Base-by-base conservation (phyloP, 2,329 filamentous ascomycete species). In the Neonectria faginata region DNA sequence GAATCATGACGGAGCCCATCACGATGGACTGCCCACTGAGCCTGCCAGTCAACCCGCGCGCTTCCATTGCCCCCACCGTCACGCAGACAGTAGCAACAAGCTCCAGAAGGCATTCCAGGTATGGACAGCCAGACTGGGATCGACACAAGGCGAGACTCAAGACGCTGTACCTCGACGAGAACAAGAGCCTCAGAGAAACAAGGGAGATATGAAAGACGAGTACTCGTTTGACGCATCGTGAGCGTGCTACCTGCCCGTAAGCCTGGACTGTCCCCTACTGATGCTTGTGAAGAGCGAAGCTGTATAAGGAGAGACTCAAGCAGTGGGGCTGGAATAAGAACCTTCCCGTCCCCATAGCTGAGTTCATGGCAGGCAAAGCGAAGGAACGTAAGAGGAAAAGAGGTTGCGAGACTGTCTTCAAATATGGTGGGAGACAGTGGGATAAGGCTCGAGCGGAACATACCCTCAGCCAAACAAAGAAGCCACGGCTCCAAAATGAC, bases 261-360 rank as follows among this genome's bases (percentile, higher is more conserved):
- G 11, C 18, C 5, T 10, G 5, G 18, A 11, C 20, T 11, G 12
- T n/a, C 29, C 16, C 33, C 6, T n/a, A 1, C 36, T 25, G 9
- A 54, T 25, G n/a, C 14, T 27, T n/a, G 5, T 20, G 4, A 20
- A 54, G 52, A 33, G 16, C 2, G 25, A 54, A 54, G 18, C 52
- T 54, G 3, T 42, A 54, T 20, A 54, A 54, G 36, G 22, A 27
- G 2, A 41, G 39, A 18, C 18, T 54, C 20, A 54, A 54, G 52
- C 16, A 54, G 18, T 54, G 52, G 52, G 18, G 25, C 5, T 44
- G 52, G 52, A 16, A 27, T 5, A 54, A 54, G 36, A 54, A 54
- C 10, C 36, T 54, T 9, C 52, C 52, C 7, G 33, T 16, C 6
- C n/a, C 29, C 16, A 25, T 27, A 8, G 52, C 36, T 3, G 6